Conservation (phyloP, 345 rosid genomes). For the Fremontodendron californicum region DNA sequence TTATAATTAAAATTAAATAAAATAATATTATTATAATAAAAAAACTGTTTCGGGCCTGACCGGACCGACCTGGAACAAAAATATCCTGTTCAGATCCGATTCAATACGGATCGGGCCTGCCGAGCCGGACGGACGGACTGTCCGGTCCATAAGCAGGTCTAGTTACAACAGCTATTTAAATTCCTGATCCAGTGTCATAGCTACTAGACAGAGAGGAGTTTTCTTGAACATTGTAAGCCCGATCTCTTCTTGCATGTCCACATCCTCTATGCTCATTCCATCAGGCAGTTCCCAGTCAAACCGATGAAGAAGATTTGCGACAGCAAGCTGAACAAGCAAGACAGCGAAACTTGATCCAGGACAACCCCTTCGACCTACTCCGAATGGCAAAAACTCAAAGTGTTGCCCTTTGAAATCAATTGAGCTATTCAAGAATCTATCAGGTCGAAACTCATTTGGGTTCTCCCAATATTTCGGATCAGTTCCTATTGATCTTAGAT, state of each 20-base stretch:
- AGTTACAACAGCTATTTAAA: no score
- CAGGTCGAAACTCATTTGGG: slow-evolving; percentile 39
- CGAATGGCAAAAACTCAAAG: slow-evolving; percentile 55
- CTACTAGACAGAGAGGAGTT: slow-evolving; percentile 34
- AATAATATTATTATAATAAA: no score
- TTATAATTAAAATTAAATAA: no score
- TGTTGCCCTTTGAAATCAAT: slow-evolving; percentile 48
- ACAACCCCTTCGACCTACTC: slow-evolving; percentile 58
- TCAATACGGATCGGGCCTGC: no score
- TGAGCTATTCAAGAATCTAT: slow-evolving; percentile 34
- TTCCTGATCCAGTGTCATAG: not conserved
- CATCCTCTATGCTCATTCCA: slow-evolving; percentile 35
- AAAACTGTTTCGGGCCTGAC: no score
- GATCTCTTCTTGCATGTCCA: slow-evolving; percentile 45
- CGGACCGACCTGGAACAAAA: no score
- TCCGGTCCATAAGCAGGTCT: no score
- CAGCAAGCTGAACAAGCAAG: slow-evolving; percentile 35
- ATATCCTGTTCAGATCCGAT: no score
- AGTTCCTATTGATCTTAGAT: slow-evolving; percentile 23
- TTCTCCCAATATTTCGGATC: slow-evolving; percentile 37
- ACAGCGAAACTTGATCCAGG: slow-evolving; percentile 47
- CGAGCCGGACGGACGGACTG: no score
- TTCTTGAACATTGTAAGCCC: slow-evolving; percentile 49
- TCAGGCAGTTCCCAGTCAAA: slow-evolving; percentile 52
- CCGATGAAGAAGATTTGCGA: slow-evolving; percentile 41